Conservation (phyloP, 805 yeast species). For the Suhomyces prunicola region DNA sequence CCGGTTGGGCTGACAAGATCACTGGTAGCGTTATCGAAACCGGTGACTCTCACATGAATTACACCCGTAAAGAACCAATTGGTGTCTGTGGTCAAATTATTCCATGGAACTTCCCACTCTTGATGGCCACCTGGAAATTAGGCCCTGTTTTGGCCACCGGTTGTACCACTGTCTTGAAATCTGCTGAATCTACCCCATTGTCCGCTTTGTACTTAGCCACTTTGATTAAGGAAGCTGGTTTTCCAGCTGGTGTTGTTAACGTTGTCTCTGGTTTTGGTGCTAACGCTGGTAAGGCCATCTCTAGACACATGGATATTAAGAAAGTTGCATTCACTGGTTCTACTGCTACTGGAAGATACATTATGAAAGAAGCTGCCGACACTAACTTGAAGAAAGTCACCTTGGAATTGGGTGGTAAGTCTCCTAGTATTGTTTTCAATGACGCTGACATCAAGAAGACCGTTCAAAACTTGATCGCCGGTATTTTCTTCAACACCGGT, state of each 20-base stretch:
- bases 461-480: slow-evolving; percentile 68
- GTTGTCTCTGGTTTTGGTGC: slow-evolving; percentile 84
- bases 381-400: slow-evolving; percentile 86
- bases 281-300: slow-evolving; percentile 77
- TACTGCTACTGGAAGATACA: slow-evolving; percentile 81
- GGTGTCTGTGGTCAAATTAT: slow-evolving; percentile 96
- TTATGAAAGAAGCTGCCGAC: slow-evolving; percentile 76
- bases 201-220: slow-evolving; percentile 76
- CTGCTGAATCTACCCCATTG: slow-evolving; percentile 90
- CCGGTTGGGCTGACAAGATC: slow-evolving; percentile 89
- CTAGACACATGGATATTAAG: slow-evolving; percentile 75
- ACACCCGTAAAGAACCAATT: slow-evolving; percentile 82
- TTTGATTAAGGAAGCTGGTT: slow-evolving; percentile 74
- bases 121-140: slow-evolving; percentile 93
- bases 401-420: slow-evolving; percentile 94
- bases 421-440: slow-evolving; percentile 84
- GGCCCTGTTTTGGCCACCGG: slow-evolving; percentile 93
- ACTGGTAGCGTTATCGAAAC: slow-evolving; percentile 75
- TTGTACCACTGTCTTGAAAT: slow-evolving; percentile 81
- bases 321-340: slow-evolving; percentile 96
- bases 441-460: slow-evolving; percentile 81
- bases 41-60: slow-evolving; percentile 68
- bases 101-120: slow-evolving; percentile 95
- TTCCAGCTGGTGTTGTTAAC: slow-evolving; percentile 90
- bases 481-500: slow-evolving; percentile 92